Base-by-base conservation (phyloP, 768 basidiomycete genomes). In the Pleurotus tuoliensis region DNA sequence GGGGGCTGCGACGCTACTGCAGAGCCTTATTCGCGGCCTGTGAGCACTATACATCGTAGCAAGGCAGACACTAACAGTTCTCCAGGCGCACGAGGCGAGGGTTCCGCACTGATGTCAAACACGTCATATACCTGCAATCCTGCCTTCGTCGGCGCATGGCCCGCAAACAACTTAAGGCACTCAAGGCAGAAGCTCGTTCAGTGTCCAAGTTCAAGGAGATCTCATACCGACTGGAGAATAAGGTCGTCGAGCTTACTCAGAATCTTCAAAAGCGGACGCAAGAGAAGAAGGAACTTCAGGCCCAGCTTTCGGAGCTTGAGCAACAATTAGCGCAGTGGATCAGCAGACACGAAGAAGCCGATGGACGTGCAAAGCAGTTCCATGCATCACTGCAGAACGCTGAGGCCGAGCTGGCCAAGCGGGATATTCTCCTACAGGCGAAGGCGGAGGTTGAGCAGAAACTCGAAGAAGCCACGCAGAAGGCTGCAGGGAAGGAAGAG, bases 131-230 rank as follows among this genome's bases (percentile, higher is more conserved):
- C 66, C 69, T 98, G 22, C 97, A 99, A 69, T 94, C 92, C 15
- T 96, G 94, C 66, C 75, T 95, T 48, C 90, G 97, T 43, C 90
- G 96, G 24, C 87, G 91, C 44, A 74, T 90, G 48, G 97, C 97
- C 18, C 84, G 87, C 57, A 88, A 86, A 62, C 86, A 98, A 67
- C 83, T 99, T 60, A 90, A 88, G 64, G 76, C 74, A 8, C 83
- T 99, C 61, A 88, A 82, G 66, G 82, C 87, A 6, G 97, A 99
- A 71, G 97, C 97, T 5, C 92, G 94, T 51, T 98, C 97, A 1
- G 95, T 95, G 25, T 90, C 92, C 62, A 97, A 94, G 68, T 98
- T 96, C 84, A 98, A 97, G 75, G 94, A 97, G 73, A 97, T 96
- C 62, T 98, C 96, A 0, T 98, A 98, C 67, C 86, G 84, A 63